Percentiles rank a stretch among this genome's conserved stretches.
These are phyloP conservation scores for Didymella segeticola DNA, from an alignment of 2,329 filamentous ascomycete genomes.

Conservation along the genomic window DNA sequence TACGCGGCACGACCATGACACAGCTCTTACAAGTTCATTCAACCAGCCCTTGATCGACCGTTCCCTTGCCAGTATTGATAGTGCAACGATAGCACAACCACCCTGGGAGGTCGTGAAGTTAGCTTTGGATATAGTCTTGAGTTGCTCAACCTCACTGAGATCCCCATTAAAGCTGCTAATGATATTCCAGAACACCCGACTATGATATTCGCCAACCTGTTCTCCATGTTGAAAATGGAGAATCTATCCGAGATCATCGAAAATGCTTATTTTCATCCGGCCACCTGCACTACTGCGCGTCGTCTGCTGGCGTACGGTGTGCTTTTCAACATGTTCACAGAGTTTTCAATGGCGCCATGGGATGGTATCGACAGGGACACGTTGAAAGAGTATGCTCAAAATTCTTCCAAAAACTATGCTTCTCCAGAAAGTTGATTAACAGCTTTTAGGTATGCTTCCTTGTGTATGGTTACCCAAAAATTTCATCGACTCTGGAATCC, in stretches of 20 bases:
- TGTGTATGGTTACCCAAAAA: neutral
- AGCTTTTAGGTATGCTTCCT: conserved; percentile 4
- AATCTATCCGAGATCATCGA: conserved; percentile 35
- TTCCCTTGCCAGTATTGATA: conserved; percentile 32
- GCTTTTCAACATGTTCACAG: conserved; percentile 37
- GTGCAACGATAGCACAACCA: conserved; percentile 37
- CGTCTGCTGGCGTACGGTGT: conserved; percentile 41
- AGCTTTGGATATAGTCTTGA: conserved; percentile 6
- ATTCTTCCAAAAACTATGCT: too few relatives aligned
- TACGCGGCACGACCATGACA: conserved; percentile 31
- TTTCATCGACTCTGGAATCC: neutral
- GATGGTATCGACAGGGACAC: conserved; percentile 10
- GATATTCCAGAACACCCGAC: conserved; percentile 35
- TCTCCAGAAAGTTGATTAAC: neutral
- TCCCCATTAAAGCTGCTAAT: too few relatives aligned
- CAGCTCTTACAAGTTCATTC: conserved; percentile 11
- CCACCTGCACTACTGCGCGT: conserved; percentile 28
- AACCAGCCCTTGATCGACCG: conserved; percentile 39
- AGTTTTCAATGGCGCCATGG: conserved; percentile 27
- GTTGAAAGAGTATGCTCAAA: neutral
- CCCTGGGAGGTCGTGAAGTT: conserved; percentile 39
- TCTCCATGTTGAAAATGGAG: conserved; percentile 39
- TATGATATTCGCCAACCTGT: conserved; percentile 41
- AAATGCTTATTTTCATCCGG: conserved; percentile 32
- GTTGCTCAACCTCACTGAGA: neutral